These are phyloP conservation scores for Dorcoceras hygrometricum DNA, from an alignment of 257 asterid species.

Conservation along the genomic window DNA sequence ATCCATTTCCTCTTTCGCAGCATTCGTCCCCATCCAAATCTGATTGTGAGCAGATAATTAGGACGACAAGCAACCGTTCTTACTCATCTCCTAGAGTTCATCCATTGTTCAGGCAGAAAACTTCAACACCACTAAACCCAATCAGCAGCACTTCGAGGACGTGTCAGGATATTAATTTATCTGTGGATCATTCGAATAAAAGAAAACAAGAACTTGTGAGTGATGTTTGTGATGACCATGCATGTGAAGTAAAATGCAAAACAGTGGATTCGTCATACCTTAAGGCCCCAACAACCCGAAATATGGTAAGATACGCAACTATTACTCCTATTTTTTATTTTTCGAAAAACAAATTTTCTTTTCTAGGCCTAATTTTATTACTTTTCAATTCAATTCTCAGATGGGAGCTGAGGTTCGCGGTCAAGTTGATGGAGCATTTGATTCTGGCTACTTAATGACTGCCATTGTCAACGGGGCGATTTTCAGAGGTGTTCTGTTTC, in stretches of 20 bases:
- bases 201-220: slow-evolving; percentile 27
- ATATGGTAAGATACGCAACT: slow-evolving; percentile 51
- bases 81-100: slow-evolving; percentile 36
- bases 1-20: slow-evolving; percentile 50
- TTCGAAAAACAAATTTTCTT: too few relatives aligned
- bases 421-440: slow-evolving; percentile 83
- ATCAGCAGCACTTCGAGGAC: slow-evolving; percentile 27
- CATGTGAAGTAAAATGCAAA: slow-evolving; percentile 29
- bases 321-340: too few relatives aligned
- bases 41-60: slow-evolving; percentile 47
- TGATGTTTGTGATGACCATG: slow-evolving; percentile 23
- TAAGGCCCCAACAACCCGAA: slow-evolving; percentile 40
- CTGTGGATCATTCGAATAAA: slow-evolving; percentile 38
- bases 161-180: slow-evolving; percentile 24
- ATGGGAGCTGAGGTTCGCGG: slow-evolving; percentile 92
- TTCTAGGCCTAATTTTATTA: not conserved
- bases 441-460: slow-evolving; percentile 92
- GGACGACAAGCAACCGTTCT: slow-evolving; percentile 29
- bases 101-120: slow-evolving; percentile 43
- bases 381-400: slow-evolving; percentile 26
- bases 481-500: slow-evolving; percentile 78
- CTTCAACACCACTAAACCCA: slow-evolving; percentile 23
- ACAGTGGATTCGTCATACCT: slow-evolving; percentile 30
- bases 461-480: slow-evolving; percentile 82
- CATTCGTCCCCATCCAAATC: slow-evolving; percentile 72